Evolutionary conservation across 768 basidiomycete genomes (phyloP).

Genomic region (Mycena venus): DNA sequence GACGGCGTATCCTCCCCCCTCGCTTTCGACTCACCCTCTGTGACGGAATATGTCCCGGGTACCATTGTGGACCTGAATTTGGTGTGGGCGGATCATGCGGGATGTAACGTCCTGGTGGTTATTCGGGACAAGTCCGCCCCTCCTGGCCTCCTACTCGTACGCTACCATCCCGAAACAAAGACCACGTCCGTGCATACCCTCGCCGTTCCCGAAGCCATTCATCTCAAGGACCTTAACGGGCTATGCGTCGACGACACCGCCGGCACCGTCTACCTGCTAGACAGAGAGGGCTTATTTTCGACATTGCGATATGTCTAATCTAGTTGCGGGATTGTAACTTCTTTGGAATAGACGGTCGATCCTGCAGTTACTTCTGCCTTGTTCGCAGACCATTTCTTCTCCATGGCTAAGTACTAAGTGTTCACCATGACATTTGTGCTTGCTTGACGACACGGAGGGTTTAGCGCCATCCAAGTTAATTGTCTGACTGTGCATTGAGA

Average conservation of each 20-base stretch:
- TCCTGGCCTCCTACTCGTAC: slow-evolving; percentile 9
- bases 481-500: too few species aligned
- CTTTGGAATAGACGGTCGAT: too few species aligned
- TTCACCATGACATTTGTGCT: too few species aligned
- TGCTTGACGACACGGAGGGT: too few species aligned
- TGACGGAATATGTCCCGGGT: neutral
- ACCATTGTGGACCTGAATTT: neutral
- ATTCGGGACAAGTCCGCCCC: neutral
- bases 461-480: too few species aligned
- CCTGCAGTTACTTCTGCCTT: too few species aligned
- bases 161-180: slow-evolving; percentile 19
- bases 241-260: slow-evolving; percentile 22
- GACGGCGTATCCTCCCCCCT: slow-evolving; percentile 20
- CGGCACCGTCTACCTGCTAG: slow-evolving; percentile 15
- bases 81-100: slow-evolving; percentile 29
- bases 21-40: neutral
- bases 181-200: slow-evolving; percentile 11
- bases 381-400: too few species aligned
- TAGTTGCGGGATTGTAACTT: neutral
- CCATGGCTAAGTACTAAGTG: too few species aligned
- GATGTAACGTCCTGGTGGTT: slow-evolving; percentile 12
- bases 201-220: neutral
- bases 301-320: slow-evolving; percentile 11
- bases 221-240: neutral
- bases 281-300: neutral